Evolutionary conservation across 495 filamentous ascomycete genomes (phyloP), one percentile per base, ranked within the genome.

Genomic region (Talaromyces stipitatus): DNA sequence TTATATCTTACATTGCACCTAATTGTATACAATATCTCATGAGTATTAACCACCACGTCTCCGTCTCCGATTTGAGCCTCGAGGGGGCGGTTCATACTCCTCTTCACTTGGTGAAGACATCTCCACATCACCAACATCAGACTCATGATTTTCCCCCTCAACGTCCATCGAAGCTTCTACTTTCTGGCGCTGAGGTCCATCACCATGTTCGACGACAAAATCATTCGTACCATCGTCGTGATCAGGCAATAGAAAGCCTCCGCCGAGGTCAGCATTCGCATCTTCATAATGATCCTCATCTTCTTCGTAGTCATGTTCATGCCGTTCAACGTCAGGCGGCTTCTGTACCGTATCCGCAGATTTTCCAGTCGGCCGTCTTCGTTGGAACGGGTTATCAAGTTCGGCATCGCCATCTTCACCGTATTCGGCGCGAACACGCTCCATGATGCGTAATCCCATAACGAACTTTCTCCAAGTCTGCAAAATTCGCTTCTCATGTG

Each of bases 401-500:
- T 69, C 70, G 27, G 59, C 63, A 33, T 52, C 72, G 27, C 71
- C 67, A 59, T 73, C 72, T 22, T 67, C 72, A 2, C 87, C 88
- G 74, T 96, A 95, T 50, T 96, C 90, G 54, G 85, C 80, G 36
- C 79, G 75, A 28, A 98, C 84, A 36, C 91, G 78, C 68, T 92
- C 82, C 30, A 87, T 77, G 60, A 97, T 91, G 38, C 90, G 78
- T 69, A 96, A 60, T 1, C 92, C 91, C 76, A 90, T 86, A 38
- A 95, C 56, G 58, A 96, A 90, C 67, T 88, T 95, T 52, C 86
- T 80, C 94, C 95, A 99, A 61, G 82, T 84, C 26, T 76, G 79
- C 60, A 97, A 63, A 16, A 87, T 87, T 20, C 77, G 76, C 61
- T 87, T 90, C 60, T 88, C 83, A 18, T 87, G 78, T 71, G 96